Evolutionary conservation across 164 flowering plant genomes (phyloP), one percentile per base, ranked within the genome.

Genomic region (Magnolia kwangsiensis): DNA sequence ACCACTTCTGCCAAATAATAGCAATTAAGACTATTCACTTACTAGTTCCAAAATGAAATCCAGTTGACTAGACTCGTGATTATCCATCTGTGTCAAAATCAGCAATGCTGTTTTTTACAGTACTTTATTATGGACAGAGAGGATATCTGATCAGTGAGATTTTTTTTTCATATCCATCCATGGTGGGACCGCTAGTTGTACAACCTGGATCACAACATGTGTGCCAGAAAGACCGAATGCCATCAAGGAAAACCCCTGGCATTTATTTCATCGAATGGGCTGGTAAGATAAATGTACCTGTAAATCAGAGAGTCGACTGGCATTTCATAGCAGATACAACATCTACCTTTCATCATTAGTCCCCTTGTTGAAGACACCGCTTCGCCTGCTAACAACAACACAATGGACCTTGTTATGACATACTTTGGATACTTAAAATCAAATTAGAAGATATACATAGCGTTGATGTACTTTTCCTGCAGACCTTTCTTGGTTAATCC

Each of bases 231-330:
- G 45, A 37, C 45, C n/a, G 4, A 24, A 45, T 23, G 23, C 20
- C 65, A 63, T 63, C 8, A 63, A 63, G 16, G 23, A 19, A 14
- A 19, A 14, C 20, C 20, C 8, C 24, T 3, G 5, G 16, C 7
- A 18, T 29, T 19, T n/a, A 14, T 31, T 18, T 68, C 50, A 31
- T 18, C 20, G 7, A 13, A 68, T 3, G 20, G 37, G 23, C 20
- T 6, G 3, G 7, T 16, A 10, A 6, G 59, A 20, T 55, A 14
- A 1, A 69, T 8, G 7, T 27, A 91, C 98, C 97, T 91, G 80
- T 95, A 95, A 55, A 95, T 70, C 72, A 95, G 88, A 18, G 95
- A 89, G 83, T 95, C 97, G 0, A 91, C 88, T 77, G 79, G 84
- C 90, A 75, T 77, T 69, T 90, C 90, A 50, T 83, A 82, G 89